These are phyloP conservation scores for Yamadazyma sp. DNA, from an alignment of 1,139 yeast genomes.

Conservation along the genomic window DNA sequence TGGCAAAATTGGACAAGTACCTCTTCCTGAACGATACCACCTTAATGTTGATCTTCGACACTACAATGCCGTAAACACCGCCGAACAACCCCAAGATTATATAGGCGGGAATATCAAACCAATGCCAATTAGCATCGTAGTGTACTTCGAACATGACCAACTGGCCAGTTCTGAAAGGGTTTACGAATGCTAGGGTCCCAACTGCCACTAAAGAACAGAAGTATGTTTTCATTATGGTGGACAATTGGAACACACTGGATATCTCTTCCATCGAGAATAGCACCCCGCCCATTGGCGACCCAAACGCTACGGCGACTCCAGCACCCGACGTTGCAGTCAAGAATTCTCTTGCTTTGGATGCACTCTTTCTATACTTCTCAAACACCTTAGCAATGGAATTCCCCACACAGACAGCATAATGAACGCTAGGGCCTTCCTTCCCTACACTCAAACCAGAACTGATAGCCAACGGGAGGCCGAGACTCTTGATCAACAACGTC, in stretches of 20 bases:
- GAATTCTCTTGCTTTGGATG: constrained; percentile 55
- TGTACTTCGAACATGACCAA: constrained; percentile 87
- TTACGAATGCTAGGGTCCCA: constrained; percentile 67
- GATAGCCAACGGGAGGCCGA: constrained; percentile 84
- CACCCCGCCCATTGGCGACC: constrained; percentile 74
- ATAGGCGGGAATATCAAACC: constrained; percentile 80
- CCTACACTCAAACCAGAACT: constrained; percentile 81
- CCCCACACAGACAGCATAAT: constrained; percentile 83
- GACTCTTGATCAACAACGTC: constrained; percentile 72
- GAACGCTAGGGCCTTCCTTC: constrained; percentile 85
- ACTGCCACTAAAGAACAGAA: constrained; percentile 91
- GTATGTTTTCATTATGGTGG: constrained; percentile 88
- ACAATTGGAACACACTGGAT: constrained; percentile 65
- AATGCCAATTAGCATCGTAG: constrained; percentile 85
- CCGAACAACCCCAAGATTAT: constrained; percentile 84
- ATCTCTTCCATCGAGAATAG: constrained; percentile 74
- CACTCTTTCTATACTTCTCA: constrained; percentile 41
- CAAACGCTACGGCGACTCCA: constrained; percentile 75
- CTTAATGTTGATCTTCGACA: constrained; percentile 75
- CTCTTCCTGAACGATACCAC: constrained; percentile 78
- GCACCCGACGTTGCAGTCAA: constrained; percentile 65
- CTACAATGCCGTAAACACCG: constrained; percentile 82
- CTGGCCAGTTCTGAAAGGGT: constrained; percentile 94
- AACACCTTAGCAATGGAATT: constrained; percentile 61
- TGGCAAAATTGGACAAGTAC: constrained; percentile 56